A percentile compares a stretch with the other conserved stretches of the same genome.
phyloP scores from a whole-genome alignment of 1,139 yeast genomes.

The Debaryomyces coudertii region DNA sequence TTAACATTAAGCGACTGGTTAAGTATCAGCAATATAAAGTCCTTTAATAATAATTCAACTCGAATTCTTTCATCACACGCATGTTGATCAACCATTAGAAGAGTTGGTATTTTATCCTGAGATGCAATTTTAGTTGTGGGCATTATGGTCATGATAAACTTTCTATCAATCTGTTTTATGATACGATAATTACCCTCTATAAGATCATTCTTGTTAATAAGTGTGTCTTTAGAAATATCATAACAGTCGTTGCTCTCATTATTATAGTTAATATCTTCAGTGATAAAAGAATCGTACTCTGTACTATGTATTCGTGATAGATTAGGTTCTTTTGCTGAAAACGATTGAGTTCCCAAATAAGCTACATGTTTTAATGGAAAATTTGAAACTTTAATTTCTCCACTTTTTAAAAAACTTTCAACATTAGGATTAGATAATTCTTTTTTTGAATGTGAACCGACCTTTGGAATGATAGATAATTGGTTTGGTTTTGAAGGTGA shows the following conservation, averaged over 20 bases:
- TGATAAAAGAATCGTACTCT: no score
- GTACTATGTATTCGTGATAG: no score
- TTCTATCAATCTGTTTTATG: constrained; percentile 57
- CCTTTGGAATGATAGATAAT: neutral
- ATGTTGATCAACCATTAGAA: constrained; percentile 69
- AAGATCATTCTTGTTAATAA: neutral
- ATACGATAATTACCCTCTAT: constrained; percentile 19
- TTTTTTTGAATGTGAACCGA: no score
- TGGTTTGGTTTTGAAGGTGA: neutral
- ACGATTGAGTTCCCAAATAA: no score
- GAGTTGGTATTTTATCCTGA: constrained; percentile 11
- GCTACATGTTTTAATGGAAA: no score
- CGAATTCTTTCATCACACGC: constrained; percentile 74
- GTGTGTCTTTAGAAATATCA: neutral
- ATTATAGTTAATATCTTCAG: neutral
- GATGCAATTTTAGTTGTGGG: neutral
- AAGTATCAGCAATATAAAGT: constrained; percentile 26
- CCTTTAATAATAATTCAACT: constrained; percentile 50
- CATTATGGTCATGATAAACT: constrained; percentile 54
- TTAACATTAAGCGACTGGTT: constrained; percentile 19
- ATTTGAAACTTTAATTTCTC: no score
- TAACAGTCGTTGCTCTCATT: neutral
- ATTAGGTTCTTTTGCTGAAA: no score
- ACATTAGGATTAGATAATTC: no score
- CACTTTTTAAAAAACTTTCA: no score